A percentile compares a stretch with the other conserved stretches of the same genome.
Evolutionary conservation across 2,329 filamentous ascomycete genomes (phyloP).

Genomic region (Monosporascus sp.): DNA sequence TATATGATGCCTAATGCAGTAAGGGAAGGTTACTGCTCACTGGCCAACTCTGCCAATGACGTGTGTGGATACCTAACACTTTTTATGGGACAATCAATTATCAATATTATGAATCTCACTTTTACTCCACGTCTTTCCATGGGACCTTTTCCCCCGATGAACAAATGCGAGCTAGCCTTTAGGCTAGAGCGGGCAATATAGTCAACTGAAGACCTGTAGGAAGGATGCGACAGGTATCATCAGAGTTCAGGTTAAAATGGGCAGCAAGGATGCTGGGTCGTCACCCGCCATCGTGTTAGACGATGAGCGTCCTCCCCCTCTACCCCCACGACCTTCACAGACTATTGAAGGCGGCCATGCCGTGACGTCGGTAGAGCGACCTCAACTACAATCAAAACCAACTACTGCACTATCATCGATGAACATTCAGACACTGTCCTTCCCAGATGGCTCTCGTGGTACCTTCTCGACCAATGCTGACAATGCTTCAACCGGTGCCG

Average conservation of each 20-base stretch:
- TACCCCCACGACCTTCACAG: constrained; percentile 45
- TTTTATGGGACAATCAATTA: neutral
- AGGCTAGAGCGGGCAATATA: neutral
- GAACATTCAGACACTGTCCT: constrained; percentile 72
- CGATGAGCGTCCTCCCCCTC: constrained; percentile 47
- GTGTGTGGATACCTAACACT: neutral
- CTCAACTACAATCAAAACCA: constrained; percentile 53
- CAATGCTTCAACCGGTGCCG: constrained; percentile 19
- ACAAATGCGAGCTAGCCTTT: neutral
- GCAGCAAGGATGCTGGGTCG: constrained; percentile 27
- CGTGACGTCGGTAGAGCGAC: constrained; percentile 25
- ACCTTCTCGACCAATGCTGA: constrained; percentile 47
- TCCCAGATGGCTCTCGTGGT: constrained; percentile 63
- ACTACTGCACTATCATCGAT: constrained; percentile 82
- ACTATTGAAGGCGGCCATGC: constrained; percentile 25
- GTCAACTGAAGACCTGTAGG: neutral
- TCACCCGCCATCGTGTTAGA: constrained; percentile 17
- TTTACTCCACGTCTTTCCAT: neutral
- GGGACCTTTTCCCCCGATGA: too few species aligned
- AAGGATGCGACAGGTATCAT: constrained; percentile 7
- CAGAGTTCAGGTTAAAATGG: constrained; percentile 17
- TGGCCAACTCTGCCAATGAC: neutral
- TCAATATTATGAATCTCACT: neutral
- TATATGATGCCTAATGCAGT: too few species aligned
- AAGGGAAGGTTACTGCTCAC: too few species aligned